Conservation (phyloP, 192 early-diverging fungal species). For the Rhizophagus sp. region DNA sequence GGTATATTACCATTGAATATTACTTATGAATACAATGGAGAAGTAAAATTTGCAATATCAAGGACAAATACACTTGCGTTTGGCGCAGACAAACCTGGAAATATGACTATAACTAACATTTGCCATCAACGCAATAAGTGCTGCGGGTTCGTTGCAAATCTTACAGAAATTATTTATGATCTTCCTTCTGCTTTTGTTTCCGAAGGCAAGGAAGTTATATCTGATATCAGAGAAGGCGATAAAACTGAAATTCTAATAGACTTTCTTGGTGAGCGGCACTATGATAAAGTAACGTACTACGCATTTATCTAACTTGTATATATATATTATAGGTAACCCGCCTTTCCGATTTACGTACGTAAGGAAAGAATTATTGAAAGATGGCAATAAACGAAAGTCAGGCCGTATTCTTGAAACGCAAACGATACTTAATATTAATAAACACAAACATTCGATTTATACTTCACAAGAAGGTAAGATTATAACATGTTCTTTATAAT, state of each 20-base stretch:
- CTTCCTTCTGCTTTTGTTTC: constrained; percentile 42
- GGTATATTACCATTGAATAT: constrained; percentile 21
- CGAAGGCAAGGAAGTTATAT: constrained; percentile 45
- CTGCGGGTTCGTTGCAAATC: constrained; percentile 38
- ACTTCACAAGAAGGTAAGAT: constrained; percentile 40
- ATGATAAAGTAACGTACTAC: neutral
- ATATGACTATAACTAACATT: constrained; percentile 48
- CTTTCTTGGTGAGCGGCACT: constrained; percentile 36
- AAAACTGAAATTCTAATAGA: constrained; percentile 44
- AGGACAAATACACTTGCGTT: constrained; percentile 29
- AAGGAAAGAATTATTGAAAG: constrained; percentile 41
- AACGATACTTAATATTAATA: constrained; percentile 36
- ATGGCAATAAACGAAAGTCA: constrained; percentile 31
- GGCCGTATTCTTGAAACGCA: constrained; percentile 44
- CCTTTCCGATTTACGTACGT: constrained; percentile 51
- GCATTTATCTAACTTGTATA: neutral
- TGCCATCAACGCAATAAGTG: constrained; percentile 48
- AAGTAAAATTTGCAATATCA: constrained; percentile 31
- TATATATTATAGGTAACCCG: constrained; percentile 28
- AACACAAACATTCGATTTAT: constrained; percentile 38
- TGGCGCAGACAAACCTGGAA: constrained; percentile 49
- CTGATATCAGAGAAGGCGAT: constrained; percentile 49
- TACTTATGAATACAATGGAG: constrained; percentile 40
- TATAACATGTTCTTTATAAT: neutral
- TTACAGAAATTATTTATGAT: constrained; percentile 42